Conservation (phyloP, 108 stramenopile genomes). For the Aurantiochytrium sp. region DNA sequence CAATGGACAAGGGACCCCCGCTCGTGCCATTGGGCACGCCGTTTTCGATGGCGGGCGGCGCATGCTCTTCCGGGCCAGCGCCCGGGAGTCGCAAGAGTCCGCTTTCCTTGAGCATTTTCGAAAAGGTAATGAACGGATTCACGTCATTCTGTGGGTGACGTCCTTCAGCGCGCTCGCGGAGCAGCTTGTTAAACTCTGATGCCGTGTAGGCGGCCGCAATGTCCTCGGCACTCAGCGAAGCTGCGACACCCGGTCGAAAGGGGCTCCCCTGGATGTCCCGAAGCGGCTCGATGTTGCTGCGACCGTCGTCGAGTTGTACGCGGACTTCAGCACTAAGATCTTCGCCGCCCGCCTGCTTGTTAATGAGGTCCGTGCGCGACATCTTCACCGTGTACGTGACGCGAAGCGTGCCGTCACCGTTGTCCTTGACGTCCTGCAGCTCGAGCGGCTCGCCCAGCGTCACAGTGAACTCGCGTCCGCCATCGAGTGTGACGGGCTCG, state of each 20-base stretch:
- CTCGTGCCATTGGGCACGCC: not conserved
- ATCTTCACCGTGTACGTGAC: not conserved
- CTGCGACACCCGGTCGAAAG: not conserved
- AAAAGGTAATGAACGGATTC: constrained; percentile 9
- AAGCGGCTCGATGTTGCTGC: not conserved
- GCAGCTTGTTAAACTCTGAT: not conserved
- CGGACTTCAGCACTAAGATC: not conserved
- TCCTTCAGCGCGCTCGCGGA: not conserved
- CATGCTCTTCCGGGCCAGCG: not conserved
- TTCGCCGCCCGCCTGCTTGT: not conserved
- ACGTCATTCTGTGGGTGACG: not conserved
- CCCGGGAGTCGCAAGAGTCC: not conserved
- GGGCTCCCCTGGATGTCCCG: not conserved
- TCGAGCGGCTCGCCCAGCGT: not conserved
- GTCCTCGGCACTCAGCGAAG: not conserved
- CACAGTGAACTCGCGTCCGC: not conserved
- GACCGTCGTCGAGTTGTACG: not conserved
- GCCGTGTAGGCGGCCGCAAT: constrained; percentile 15
- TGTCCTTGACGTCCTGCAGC: not conserved
- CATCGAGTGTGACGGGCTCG: not conserved
- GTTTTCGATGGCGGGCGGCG: not conserved
- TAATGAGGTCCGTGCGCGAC: not conserved
- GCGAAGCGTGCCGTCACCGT: not conserved
- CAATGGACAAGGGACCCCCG: not conserved
- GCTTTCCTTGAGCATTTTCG: constrained; percentile 14